These are phyloP conservation scores for Nadsonia starkeyi-henricii DNA, from an alignment of 1,139 yeast genomes.

Conservation along the genomic window DNA sequence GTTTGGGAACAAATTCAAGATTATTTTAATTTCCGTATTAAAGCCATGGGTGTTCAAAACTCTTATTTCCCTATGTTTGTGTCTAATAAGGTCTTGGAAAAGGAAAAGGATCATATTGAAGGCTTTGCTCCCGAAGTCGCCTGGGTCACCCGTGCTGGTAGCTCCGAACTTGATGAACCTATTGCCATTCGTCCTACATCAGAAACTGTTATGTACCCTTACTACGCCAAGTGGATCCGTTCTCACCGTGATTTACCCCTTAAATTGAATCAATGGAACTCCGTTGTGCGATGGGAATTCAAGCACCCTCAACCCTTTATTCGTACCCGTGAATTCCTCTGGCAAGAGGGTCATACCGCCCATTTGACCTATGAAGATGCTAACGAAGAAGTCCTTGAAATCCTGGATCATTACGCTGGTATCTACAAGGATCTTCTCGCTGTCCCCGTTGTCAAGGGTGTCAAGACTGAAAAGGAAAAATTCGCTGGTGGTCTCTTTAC, in stretches of 20 bases:
- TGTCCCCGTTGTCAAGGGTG: conserved; percentile 93
- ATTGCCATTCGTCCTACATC: conserved; percentile 98
- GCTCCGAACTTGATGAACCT: conserved; percentile 89
- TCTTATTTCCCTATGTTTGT: conserved; percentile 99
- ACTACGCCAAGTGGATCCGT: conserved; percentile 97
- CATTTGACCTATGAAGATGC: conserved; percentile 76
- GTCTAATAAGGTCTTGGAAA: conserved; percentile 79
- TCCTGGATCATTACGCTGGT: conserved; percentile 72
- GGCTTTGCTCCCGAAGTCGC: conserved; percentile 99
- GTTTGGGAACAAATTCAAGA: conserved; percentile 92
- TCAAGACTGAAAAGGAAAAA: conserved; percentile 92
- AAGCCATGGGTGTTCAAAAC: conserved; percentile 80
- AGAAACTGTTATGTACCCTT: conserved; percentile 99
- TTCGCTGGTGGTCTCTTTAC: conserved; percentile 97
- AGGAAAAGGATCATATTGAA: conserved; percentile 96
- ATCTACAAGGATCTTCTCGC: conserved; percentile 87
- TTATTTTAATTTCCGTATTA: conserved; percentile 72
- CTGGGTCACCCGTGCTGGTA: conserved; percentile 97
- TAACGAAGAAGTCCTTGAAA: conserved; percentile 66
- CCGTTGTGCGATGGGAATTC: conserved; percentile 99
- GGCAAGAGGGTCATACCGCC: conserved; percentile 99
- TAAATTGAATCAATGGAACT: conserved; percentile 96
- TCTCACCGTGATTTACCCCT: conserved; percentile 96
- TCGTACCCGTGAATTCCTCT: conserved; percentile 95
- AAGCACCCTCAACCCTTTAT: conserved; percentile 98